phyloP scores from a whole-genome alignment of 2,329 filamentous ascomycete species.

The Pestalotiopsis sp. region DNA sequence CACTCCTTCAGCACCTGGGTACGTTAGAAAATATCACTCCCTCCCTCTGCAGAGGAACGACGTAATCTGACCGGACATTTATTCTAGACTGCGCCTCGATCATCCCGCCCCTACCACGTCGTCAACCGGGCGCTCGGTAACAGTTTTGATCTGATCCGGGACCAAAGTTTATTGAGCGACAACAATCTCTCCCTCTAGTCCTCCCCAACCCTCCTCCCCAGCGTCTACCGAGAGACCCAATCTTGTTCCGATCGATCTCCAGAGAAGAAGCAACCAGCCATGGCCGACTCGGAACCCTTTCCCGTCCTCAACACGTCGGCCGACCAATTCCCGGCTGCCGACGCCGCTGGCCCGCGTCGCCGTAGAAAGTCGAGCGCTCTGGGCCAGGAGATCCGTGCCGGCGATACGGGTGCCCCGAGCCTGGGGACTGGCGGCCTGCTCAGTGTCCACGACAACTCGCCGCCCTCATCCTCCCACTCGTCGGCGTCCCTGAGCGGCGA shows the following conservation, averaged over 20 bases:
- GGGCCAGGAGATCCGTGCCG: slow-evolving; percentile 52
- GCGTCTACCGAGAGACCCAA: background rate
- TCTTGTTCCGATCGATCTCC: background rate
- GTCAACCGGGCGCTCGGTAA: background rate
- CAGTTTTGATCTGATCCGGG: background rate
- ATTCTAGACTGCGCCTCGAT: background rate
- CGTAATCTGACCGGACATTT: background rate
- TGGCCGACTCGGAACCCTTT: slow-evolving; percentile 54
- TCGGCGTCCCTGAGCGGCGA: slow-evolving; percentile 18
- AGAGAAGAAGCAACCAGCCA: slow-evolving; percentile 25
- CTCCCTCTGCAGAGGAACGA: background rate
- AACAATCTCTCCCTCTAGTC: background rate
- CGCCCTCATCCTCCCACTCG: slow-evolving; percentile 19
- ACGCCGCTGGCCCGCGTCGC: slow-evolving; percentile 41
- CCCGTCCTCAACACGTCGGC: slow-evolving; percentile 52
- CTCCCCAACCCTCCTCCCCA: background rate
- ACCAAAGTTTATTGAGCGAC: background rate
- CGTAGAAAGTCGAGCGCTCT: slow-evolving; percentile 58
- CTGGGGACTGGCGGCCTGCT: slow-evolving; percentile 54
- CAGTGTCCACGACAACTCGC: slow-evolving; percentile 36
- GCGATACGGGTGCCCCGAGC: slow-evolving; percentile 56
- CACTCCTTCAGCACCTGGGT: slow-evolving; percentile 29
- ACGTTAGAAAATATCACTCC: background rate
- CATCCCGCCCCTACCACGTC: background rate
- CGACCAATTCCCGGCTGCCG: slow-evolving; percentile 43